Conservation (phyloP, 495 filamentous ascomycete genomes). For the Penicillium pancosmium region DNA sequence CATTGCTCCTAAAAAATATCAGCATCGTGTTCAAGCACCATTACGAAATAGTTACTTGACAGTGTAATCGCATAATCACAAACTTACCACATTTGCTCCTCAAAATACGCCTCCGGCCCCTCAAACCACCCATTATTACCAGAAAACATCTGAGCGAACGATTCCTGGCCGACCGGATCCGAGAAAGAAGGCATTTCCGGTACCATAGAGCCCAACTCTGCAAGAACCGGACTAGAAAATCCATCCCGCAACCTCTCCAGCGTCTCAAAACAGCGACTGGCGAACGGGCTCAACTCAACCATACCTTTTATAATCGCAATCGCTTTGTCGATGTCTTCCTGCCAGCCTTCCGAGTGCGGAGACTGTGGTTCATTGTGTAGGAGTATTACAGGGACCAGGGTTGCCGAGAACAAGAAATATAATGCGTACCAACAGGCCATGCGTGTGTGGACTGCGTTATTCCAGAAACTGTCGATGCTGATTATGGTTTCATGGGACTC, state of each 20-base stretch:
- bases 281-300: slow-evolving; percentile 10
- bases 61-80: background rate
- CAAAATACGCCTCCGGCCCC: slow-evolving; percentile 7
- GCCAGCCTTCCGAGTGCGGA: background rate
- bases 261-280: slow-evolving; percentile 7
- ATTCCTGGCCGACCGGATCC: background rate
- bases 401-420: slow-evolving; percentile 10
- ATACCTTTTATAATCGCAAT: slow-evolving; percentile 4
- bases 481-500: slow-evolving; percentile 8
- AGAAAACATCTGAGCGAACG: slow-evolving; percentile 7
- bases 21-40: background rate
- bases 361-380: slow-evolving; percentile 7
- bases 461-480: slow-evolving; percentile 6
- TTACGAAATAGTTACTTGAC: no score
- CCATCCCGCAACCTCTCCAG: slow-evolving; percentile 3
- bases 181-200: background rate
- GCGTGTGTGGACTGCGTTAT: background rate
- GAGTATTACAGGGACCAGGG: slow-evolving; percentile 5
- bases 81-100: slow-evolving; percentile 11
- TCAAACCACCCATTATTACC: slow-evolving; percentile 1
- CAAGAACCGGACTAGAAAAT: background rate
- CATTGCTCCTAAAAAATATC: background rate
- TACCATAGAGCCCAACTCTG: background rate
- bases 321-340: slow-evolving; percentile 8
- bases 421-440: slow-evolving; percentile 12